These are phyloP conservation scores for Tetrapyrgos nigripes DNA, from an alignment of 1,284 basidiomycete species.

Conservation along the genomic window DNA sequence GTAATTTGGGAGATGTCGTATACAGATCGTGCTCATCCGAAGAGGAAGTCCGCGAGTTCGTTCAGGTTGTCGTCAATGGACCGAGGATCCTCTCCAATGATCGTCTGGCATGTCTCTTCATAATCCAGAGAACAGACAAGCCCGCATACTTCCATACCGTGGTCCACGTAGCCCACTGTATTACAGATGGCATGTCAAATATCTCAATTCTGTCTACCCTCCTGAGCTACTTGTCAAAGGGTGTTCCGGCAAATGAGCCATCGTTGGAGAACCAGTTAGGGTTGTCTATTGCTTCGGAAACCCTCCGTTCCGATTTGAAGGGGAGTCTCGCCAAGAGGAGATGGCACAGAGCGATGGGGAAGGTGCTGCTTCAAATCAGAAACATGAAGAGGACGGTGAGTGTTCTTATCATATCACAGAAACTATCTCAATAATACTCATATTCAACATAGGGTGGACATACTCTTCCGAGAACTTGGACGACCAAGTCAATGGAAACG, in stretches of 20 bases:
- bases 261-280: conserved; percentile 46
- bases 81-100: conserved; percentile 42
- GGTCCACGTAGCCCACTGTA: conserved; percentile 50
- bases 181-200: conserved; percentile 56
- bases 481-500: conserved; percentile 38
- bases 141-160: conserved; percentile 45
- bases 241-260: conserved; percentile 21
- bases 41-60: conserved; percentile 36
- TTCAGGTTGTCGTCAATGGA: conserved; percentile 38
- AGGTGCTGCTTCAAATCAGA: conserved; percentile 42
- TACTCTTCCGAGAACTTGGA: conserved; percentile 52
- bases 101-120: conserved; percentile 42
- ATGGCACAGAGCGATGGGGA: conserved; percentile 56
- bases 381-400: conserved; percentile 41
- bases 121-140: conserved; percentile 41
- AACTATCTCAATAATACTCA: conserved; percentile 5
- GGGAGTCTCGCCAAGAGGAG: conserved; percentile 42
- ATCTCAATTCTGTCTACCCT: conserved; percentile 48
- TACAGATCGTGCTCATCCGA: conserved; percentile 35
- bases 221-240: conserved; percentile 47
- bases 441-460: conserved; percentile 56
- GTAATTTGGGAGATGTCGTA: conserved; percentile 42
- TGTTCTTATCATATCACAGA: conserved; percentile 1
- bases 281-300: conserved; percentile 45
- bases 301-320: conserved; percentile 38